phyloP scores from a whole-genome alignment of 345 rosid species.

The Balakata baccata region DNA sequence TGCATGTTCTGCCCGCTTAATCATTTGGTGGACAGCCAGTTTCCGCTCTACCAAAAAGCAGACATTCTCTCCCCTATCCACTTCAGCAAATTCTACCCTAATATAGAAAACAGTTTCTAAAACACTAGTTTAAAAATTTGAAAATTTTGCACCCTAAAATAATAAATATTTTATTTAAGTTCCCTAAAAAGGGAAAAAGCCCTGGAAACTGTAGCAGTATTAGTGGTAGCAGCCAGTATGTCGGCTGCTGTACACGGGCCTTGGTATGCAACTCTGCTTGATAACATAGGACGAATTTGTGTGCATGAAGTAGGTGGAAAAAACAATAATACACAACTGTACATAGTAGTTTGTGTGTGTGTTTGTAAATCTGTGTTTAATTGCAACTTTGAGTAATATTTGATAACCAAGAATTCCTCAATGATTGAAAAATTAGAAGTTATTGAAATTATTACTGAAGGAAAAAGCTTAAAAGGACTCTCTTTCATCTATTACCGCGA shows the following conservation, averaged over 20 bases:
- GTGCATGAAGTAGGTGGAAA: neutral
- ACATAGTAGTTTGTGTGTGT: neutral
- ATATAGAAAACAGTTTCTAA: too few relatives aligned
- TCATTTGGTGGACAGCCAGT: too few relatives aligned
- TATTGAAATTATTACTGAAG: neutral
- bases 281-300: slow-evolving; percentile 18
- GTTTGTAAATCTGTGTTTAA: neutral
- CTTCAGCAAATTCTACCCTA: too few relatives aligned
- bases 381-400: neutral
- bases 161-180: too few relatives aligned
- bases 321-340: neutral
- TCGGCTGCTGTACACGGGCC: slow-evolving; percentile 60
- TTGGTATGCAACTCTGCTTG: slow-evolving; percentile 54
- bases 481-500: neutral
- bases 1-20: too few relatives aligned
- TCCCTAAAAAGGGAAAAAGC: too few relatives aligned
- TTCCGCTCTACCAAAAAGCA: too few relatives aligned
- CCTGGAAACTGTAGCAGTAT: slow-evolving; percentile 50
- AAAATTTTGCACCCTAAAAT: too few relatives aligned
- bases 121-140: too few relatives aligned
- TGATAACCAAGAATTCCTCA: neutral
- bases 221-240: slow-evolving; percentile 59
- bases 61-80: too few relatives aligned
- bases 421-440: neutral
- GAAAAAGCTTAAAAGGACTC: neutral